Conservation (phyloP, 306 rosid genomes). For the Cicer pinnatifidum region DNA sequence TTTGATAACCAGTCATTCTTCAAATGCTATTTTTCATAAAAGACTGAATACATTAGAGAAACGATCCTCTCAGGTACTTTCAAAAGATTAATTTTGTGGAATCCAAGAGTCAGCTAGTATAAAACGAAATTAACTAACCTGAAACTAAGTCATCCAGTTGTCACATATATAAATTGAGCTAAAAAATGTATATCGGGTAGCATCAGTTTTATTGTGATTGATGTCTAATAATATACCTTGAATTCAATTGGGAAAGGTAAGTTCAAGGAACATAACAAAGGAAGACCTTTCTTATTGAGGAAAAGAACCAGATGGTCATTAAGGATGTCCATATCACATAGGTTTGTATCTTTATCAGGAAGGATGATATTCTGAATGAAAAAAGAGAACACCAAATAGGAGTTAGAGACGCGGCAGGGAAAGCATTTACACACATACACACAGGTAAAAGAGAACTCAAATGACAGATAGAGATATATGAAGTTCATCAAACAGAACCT, state of each 20-base stretch:
- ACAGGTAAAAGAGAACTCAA: slow-evolving; percentile 15
- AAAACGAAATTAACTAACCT: not conserved
- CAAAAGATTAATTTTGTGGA: not conserved
- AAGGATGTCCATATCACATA: slow-evolving; percentile 87
- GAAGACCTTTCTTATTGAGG: slow-evolving; percentile 68
- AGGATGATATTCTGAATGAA: slow-evolving; percentile 69
- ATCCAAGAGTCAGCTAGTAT: not conserved
- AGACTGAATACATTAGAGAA: not conserved
- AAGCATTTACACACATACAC: slow-evolving; percentile 28
- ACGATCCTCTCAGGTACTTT: not conserved
- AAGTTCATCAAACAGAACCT: slow-evolving; percentile 57
- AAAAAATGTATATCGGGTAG: not conserved
- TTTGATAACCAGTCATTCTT: not conserved
- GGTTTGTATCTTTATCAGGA: slow-evolving; percentile 61
- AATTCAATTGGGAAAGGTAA: slow-evolving; percentile 58
- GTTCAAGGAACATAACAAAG: slow-evolving; percentile 72
- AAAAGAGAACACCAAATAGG: slow-evolving; percentile 39
- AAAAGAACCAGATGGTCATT: slow-evolving; percentile 83
- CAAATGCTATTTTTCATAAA: not conserved
- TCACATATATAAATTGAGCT: not conserved
- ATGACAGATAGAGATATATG: slow-evolving; percentile 25
- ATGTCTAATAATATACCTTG: slow-evolving; percentile 58
- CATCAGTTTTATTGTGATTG: not conserved
- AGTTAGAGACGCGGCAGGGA: slow-evolving; percentile 31
- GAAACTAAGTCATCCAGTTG: not conserved